These are phyloP conservation scores for Aurantiochytrium sp. DNA, from an alignment of 108 stramenopile species.

Conservation along the genomic window DNA sequence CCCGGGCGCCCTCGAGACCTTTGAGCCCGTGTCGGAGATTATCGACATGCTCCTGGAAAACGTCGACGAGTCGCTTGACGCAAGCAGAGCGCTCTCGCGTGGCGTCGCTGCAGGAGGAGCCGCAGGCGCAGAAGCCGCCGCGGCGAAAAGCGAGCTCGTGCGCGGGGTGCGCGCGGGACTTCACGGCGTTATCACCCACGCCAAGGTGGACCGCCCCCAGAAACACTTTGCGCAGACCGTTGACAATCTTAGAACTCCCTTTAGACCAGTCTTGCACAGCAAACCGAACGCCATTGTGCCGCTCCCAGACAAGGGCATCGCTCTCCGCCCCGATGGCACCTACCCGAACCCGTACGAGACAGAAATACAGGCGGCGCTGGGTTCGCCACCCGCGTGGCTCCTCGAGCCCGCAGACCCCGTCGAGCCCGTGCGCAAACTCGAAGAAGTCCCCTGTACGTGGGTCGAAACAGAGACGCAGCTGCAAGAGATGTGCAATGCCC, in stretches of 20 bases:
- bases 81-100: neutral
- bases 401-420: neutral
- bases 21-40: neutral
- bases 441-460: neutral
- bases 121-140: neutral
- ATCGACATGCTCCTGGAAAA: conserved; percentile 7
- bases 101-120: neutral
- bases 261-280: neutral
- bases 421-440: neutral
- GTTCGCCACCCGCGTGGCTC: neutral
- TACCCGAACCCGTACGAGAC: neutral
- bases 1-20: neutral
- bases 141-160: conserved; percentile 1
- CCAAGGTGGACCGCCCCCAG: conserved; percentile 10
- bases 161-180: conserved; percentile 8
- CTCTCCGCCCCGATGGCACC: neutral
- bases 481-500: neutral
- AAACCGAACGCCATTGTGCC: neutral
- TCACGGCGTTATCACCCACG: conserved; percentile 14
- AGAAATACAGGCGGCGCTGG: neutral
- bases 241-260: neutral
- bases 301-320: neutral
- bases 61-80: neutral
- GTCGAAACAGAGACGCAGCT: neutral
- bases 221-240: neutral